phyloP scores from a whole-genome alignment of 345 rosid genomes.

The Noccaea caerulescens region DNA sequence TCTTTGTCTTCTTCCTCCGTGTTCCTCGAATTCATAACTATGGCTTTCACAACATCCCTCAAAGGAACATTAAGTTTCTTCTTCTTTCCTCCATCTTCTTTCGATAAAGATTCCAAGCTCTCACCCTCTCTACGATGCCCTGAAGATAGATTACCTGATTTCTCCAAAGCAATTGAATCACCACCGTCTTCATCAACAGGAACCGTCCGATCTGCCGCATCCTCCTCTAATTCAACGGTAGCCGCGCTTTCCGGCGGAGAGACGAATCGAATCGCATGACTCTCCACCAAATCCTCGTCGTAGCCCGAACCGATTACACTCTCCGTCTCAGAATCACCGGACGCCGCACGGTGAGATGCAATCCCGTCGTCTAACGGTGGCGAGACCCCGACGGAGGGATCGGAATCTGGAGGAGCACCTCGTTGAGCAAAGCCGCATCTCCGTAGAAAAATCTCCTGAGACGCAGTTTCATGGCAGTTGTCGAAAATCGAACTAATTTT shows the following conservation, averaged over 20 bases:
- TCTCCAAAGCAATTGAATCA: constrained; percentile 9
- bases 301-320: neutral
- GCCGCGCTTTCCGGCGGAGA: constrained; percentile 24
- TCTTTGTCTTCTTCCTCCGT: constrained; percentile 21
- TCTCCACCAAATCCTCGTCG: constrained; percentile 23
- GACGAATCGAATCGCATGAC: constrained; percentile 29
- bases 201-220: constrained; percentile 22
- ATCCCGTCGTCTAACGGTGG: neutral
- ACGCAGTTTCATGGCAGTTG: constrained; percentile 16
- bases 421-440: constrained; percentile 33
- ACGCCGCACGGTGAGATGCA: neutral
- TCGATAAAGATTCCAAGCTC: neutral
- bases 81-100: constrained; percentile 16
- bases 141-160: constrained; percentile 9
- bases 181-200: constrained; percentile 9
- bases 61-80: constrained; percentile 36
- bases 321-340: constrained; percentile 18
- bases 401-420: constrained; percentile 35
- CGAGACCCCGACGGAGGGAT: constrained; percentile 24
- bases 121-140: neutral
- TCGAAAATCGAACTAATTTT: constrained; percentile 22
- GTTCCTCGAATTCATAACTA: constrained; percentile 37
- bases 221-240: constrained; percentile 23
- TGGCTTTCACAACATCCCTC: constrained; percentile 44
- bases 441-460: constrained; percentile 36